Conservation (phyloP, 306 rosid species). For the Lagenaria siceraria region DNA sequence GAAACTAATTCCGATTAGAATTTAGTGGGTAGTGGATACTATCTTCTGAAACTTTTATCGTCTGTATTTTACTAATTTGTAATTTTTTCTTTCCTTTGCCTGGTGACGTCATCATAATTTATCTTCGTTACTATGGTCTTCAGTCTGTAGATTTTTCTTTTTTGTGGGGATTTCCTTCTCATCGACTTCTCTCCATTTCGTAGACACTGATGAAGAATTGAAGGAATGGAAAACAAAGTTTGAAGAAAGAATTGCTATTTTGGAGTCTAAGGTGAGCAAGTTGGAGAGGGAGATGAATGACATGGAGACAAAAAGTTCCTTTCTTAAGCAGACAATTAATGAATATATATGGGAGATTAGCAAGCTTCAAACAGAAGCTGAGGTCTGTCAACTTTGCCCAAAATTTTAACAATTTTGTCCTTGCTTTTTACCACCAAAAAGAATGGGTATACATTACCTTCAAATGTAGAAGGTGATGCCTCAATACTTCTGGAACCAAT, state of each 20-base stretch:
- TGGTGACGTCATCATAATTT: background rate
- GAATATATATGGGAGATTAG: slow-evolving; percentile 43
- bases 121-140: background rate
- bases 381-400: slow-evolving; percentile 34
- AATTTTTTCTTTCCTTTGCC: background rate
- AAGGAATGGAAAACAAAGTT: slow-evolving; percentile 77
- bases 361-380: slow-evolving; percentile 74
- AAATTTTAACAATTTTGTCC: slow-evolving; percentile 4
- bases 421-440: background rate
- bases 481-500: background rate
- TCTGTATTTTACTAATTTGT: background rate
- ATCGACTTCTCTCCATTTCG: slow-evolving; percentile 4
- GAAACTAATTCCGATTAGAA: background rate
- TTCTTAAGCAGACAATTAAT: slow-evolving; percentile 25
- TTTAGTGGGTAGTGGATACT: background rate
- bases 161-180: slow-evolving; percentile 1
- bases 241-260: slow-evolving; percentile 56
- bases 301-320: slow-evolving; percentile 23
- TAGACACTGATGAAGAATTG: slow-evolving; percentile 86
- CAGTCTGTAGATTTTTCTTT: background rate
- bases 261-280: slow-evolving; percentile 39
- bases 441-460: background rate
- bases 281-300: slow-evolving; percentile 67
- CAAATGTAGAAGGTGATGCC: background rate
- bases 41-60: background rate